Evolutionary conservation across 495 filamentous ascomycete genomes (phyloP).

Genomic region (Letharia lupina): DNA sequence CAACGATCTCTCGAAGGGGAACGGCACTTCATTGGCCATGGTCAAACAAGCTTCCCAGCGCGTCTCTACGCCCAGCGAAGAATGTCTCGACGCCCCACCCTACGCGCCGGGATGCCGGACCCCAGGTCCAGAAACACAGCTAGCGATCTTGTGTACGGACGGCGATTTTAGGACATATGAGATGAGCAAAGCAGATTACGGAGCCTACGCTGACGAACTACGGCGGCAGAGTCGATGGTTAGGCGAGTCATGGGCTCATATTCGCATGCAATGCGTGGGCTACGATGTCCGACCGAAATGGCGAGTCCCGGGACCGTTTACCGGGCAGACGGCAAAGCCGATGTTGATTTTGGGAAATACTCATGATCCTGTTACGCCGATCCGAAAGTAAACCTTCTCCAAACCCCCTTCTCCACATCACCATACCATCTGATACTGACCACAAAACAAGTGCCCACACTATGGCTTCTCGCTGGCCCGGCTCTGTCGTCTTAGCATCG

Average conservation of each 20-base stretch:
- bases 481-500: conserved; percentile 40
- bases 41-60: conserved; percentile 6
- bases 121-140: conserved; percentile 27
- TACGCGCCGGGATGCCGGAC: conserved; percentile 4
- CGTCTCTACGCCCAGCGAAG: background rate
- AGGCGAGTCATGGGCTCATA: conserved; percentile 48
- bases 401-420: background rate
- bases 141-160: conserved; percentile 41
- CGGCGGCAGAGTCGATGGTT: conserved; percentile 32
- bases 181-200: conserved; percentile 27
- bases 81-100: conserved; percentile 3
- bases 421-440: background rate
- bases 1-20: background rate
- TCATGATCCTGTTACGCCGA: conserved; percentile 44
- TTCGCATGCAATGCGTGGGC: conserved; percentile 49
- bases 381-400: conserved; percentile 6
- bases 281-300: conserved; percentile 52
- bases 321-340: conserved; percentile 37
- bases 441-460: conserved; percentile 6
- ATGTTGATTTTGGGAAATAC: conserved; percentile 53
- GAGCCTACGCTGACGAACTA: conserved; percentile 34
- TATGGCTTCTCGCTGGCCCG: conserved; percentile 39
- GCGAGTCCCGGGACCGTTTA: conserved; percentile 34
- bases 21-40: conserved; percentile 9
- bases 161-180: conserved; percentile 31